Evolutionary conservation across 352 stramenopile species (phyloP), one percentile per base, ranked within the genome.

Genomic region (Albugo laibachii): DNA sequence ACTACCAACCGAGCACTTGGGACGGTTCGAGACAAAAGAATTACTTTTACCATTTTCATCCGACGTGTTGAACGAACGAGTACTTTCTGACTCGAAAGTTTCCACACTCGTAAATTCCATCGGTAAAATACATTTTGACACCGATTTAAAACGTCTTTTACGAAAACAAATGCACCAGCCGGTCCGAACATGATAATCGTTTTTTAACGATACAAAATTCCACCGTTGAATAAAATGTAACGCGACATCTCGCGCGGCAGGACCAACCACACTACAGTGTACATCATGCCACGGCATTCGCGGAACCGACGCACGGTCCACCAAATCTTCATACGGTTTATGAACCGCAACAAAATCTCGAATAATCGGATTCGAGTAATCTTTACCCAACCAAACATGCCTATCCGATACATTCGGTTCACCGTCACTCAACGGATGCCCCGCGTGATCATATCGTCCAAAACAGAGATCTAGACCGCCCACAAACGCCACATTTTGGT

Each of bases 101-200:
- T n/a, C 24, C 24, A 3, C 3, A 31, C 3, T 31, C 24, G 24
- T 10, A 20, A 87, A 87, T 45, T 83, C 73, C 74, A 86, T 85
- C 15, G 77, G 77, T 11, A 91, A 55, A 34, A 91, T 54, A 37
- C 77, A 85, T 50, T 86, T 91, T 0, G 77, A 75, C 5, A 91
- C 52, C 31, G 78, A 69, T 58, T 88, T 88, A 49, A 91, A 88
- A 1, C 78, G 70, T 20, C 75, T 63, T 14, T 71, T 83, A 18
- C 78, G 75, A 19, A 80, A 76, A 52, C 78, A 91, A 49, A 91
- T 86, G 50, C 78, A 91, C 76, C 78, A 91, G 14, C 76, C 78
- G 1, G 75, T 88, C 42, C 76, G 70, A 38, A 91, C 49, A 47
- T 85, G 71, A 55, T 87, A 87, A 49, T 92, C 73, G 31, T 85